These are phyloP conservation scores for Schwanniomyces vanrijiae DNA, from an alignment of 805 yeast genomes.

Conservation along the genomic window DNA sequence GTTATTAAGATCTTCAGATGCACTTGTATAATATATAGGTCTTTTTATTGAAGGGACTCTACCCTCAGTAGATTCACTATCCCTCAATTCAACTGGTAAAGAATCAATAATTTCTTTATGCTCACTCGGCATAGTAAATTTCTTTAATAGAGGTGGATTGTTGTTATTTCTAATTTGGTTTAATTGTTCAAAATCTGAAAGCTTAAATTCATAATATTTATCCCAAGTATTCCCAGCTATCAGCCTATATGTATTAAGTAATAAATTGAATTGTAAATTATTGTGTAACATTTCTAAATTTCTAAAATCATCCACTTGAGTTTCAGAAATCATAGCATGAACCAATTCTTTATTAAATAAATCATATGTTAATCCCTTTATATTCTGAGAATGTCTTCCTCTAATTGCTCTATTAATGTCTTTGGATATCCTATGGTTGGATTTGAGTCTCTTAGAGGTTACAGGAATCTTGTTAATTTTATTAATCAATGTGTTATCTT, in stretches of 20 bases:
- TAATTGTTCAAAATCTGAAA: constrained; percentile 39
- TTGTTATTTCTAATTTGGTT: constrained; percentile 13
- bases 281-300: constrained; percentile 47
- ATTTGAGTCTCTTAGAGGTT: constrained; percentile 10
- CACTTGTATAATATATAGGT: constrained; percentile 33
- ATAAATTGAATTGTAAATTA: constrained; percentile 38
- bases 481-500: constrained; percentile 42
- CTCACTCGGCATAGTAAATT: constrained; percentile 34
- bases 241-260: constrained; percentile 39
- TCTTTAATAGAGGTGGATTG: constrained; percentile 17
- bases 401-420: constrained; percentile 13
- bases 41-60: constrained; percentile 24
- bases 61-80: constrained; percentile 4
- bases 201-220: constrained; percentile 37
- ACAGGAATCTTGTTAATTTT: constrained; percentile 36
- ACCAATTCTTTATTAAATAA: constrained; percentile 29
- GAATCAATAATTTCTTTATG: constrained; percentile 30
- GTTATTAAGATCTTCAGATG: constrained; percentile 28
- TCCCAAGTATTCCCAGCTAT: constrained; percentile 41
- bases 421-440: constrained; percentile 16
- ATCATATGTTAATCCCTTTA: constrained; percentile 41
- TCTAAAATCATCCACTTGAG: constrained; percentile 32
- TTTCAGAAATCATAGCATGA: constrained; percentile 23
- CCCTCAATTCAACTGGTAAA: constrained; percentile 35
- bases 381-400: constrained; percentile 17